Percentiles rank a stretch among this genome's conserved stretches.
Evolutionary conservation across 352 stramenopile species (phyloP).

Genomic region (Phytophthora citrophthora): DNA sequence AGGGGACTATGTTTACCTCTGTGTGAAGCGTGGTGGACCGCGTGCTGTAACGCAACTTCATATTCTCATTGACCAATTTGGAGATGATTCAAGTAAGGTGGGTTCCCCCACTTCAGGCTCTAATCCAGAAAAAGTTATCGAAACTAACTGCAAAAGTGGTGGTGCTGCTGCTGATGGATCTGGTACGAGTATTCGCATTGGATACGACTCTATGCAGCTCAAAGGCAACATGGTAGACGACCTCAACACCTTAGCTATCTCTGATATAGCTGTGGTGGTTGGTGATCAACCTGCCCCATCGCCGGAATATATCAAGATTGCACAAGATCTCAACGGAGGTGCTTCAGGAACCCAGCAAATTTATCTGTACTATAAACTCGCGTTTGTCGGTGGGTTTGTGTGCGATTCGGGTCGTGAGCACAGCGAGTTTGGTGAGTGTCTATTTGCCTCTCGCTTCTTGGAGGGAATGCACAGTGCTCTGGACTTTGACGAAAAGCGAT

Average conservation of each 20-base stretch:
- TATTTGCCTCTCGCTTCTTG: conserved; percentile 64
- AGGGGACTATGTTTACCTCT: conserved; percentile 77
- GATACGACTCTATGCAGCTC: conserved; percentile 38
- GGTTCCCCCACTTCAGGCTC: background rate
- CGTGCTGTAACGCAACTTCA: conserved; percentile 49
- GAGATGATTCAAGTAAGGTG: background rate
- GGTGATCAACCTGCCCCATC: conserved; percentile 38
- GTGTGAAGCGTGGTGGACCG: conserved; percentile 57
- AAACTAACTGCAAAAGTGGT: conserved; percentile 42
- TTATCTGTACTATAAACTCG: conserved; percentile 64
- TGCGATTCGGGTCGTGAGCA: conserved; percentile 52
- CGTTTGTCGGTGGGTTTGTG: conserved; percentile 62
- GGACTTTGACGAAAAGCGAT: conserved; percentile 35
- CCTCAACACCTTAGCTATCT: conserved; percentile 57
- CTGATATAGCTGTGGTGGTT: conserved; percentile 57
- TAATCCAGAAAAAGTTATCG: conserved; percentile 18
- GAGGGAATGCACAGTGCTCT: conserved; percentile 13
- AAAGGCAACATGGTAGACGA: conserved; percentile 34
- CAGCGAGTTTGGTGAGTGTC: conserved; percentile 70
- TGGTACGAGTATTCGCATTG: conserved; percentile 35
- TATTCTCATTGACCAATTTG: conserved; percentile 16
- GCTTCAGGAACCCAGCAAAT: conserved; percentile 32
- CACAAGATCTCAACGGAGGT: conserved; percentile 61
- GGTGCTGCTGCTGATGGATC: conserved; percentile 29
- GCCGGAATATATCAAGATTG: conserved; percentile 55